Evolutionary conservation across 83 land plant species (phyloP), one percentile per base, ranked within the genome.

Genomic region (Picea engelmannii): DNA sequence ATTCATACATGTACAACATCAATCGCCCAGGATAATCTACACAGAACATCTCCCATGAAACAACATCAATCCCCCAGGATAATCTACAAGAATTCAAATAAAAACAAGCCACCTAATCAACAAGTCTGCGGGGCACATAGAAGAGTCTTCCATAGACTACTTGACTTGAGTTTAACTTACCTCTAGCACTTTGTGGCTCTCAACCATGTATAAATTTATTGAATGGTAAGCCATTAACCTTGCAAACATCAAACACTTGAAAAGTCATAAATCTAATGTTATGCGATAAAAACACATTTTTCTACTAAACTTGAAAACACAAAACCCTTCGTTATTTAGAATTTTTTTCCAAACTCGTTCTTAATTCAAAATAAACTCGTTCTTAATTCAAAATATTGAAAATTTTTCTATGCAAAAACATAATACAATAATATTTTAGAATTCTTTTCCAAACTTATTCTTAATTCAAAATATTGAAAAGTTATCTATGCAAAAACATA

Each of bases 41-140:
- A 27, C 31, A 27, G 31, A 49, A 95, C 85, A 79, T 95, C 96
- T 62, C 78, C 85, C 35, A 85, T 71, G 68, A 95, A 95, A 82
- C 82, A 96, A 85, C 99, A 96, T 96, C 80, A 96, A 78, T 38
- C 98, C 99, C 78, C 98, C 52, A 92, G 93, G 62, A 98, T 98
- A 86, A 95, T 96, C 99, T 96, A 76, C 82, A 84, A 17, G 4
- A 62, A 62, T 38, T 3, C 61, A 24, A 13, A 78, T 24, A 4
- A 71, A 42, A 42, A n/a, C 44, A 20, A 44, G 11, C 49, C 49
- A 5, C 18, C 21, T 40, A 16, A 70, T 18, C 52, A 67, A 0
- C 18, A 1, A 2, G 17, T 5, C 17, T 7, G 17, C 71, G 15
- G 3, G 21, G 70, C 5, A 67, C 38, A 3, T 31, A 25, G 35